These are phyloP conservation scores for Microbotryomycetes sp. DNA, from an alignment of 1,284 basidiomycete genomes.

Conservation along the genomic window DNA sequence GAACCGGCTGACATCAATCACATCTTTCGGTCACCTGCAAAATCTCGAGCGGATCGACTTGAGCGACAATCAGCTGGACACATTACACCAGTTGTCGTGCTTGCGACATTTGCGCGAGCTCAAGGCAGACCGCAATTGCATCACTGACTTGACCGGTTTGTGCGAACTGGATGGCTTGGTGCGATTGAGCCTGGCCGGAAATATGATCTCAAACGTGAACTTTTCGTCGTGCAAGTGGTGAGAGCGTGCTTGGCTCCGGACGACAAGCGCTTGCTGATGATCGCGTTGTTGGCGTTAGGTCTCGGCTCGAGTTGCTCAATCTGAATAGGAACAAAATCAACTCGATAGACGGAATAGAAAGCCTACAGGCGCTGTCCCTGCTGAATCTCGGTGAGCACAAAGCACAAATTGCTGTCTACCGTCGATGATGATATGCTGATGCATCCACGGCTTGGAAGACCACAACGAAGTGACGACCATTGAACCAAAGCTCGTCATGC, in stretches of 20 bases:
- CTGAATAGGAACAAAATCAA: conserved; percentile 68
- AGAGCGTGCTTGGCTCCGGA: conserved; percentile 38
- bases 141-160: conserved; percentile 69
- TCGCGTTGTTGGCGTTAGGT: conserved; percentile 46
- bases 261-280: conserved; percentile 1
- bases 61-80: conserved; percentile 81
- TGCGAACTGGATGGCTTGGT: conserved; percentile 68
- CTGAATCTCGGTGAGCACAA: conserved; percentile 73
- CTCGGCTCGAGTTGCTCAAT: conserved; percentile 72
- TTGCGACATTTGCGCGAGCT: conserved; percentile 80
- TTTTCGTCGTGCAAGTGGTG: conserved; percentile 62
- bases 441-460: conserved; percentile 48
- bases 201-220: conserved; percentile 61
- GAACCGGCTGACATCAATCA: conserved; percentile 77
- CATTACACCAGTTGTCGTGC: conserved; percentile 70
- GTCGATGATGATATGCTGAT: not conserved
- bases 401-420: too few species aligned
- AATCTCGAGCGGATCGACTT: conserved; percentile 86
- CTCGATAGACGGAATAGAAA: conserved; percentile 54
- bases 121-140: conserved; percentile 74
- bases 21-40: conserved; percentile 77
- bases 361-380: conserved; percentile 56
- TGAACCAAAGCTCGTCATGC: conserved; percentile 45
- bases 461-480: conserved; percentile 54
- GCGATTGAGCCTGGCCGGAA: conserved; percentile 74